Evolutionary conservation across 805 yeast species (phyloP), one percentile per base, ranked within the genome.

Genomic region (Ogataea ganodermae): DNA sequence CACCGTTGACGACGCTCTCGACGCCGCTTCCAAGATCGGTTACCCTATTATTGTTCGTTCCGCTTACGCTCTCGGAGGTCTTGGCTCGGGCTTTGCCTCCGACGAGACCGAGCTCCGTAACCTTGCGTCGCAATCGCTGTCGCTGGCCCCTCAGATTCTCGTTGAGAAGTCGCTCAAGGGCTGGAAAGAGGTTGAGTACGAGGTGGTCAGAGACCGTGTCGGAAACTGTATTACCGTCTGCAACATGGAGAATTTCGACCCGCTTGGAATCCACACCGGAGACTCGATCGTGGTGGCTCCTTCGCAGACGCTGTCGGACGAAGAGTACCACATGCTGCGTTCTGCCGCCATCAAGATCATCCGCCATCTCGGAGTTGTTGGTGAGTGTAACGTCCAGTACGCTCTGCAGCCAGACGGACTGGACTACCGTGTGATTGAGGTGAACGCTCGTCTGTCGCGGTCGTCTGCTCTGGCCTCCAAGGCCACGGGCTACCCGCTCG

Each of bases 271-370:
- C 62, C 99, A 92, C 73, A 92, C 99, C 47, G 99, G 99, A 75
- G 99, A 92, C 70, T 94, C 99, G 35, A 94, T 92, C 61, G 99
- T 92, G 42, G 97, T 94, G 64, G 99, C 99, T 46, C 99, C 99
- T 42, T 90, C 97, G 35, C 99, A 92, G 73, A 92, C 99, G 33
- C 75, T 92, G 61, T 86, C 96, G 31, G 99, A 92, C 70, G 96
- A 91, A 68, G 99, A 92, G 67, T 92, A 89, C 73, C 96, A 92
- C 73, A 94, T 92, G 99, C 82, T 92, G 62, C 85, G 99, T 75
- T 78, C 95, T 41, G 96, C 99, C 47, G 99, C 99, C 48, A 89
- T 94, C 69, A 94, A 94, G 73, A 89, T 92, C 63, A 92, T 92
- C 62, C 89, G 98, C 71, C 99, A 92, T 66, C 78, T 92, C 65